Conservation (phyloP, 441 rosid species). For the Sinapis alba region DNA sequence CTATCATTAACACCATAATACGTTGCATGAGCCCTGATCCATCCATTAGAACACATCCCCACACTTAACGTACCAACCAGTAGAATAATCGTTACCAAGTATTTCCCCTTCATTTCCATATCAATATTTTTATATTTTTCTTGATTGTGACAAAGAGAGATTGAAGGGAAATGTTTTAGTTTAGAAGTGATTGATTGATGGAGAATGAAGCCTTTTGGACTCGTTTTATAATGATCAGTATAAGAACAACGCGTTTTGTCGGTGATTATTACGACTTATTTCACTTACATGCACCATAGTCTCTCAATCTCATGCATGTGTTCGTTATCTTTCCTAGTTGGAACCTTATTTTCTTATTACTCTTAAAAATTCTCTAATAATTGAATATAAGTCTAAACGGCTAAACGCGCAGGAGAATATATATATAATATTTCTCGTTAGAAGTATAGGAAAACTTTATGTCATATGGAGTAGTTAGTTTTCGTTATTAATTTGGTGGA, state of each 20-base stretch:
- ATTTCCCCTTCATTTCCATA: constrained; percentile 26
- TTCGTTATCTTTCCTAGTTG: constrained; percentile 44
- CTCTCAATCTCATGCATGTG: constrained; percentile 36
- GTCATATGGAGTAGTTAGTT: not conserved
- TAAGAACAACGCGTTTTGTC: constrained; percentile 35
- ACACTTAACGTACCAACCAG: constrained; percentile 29
- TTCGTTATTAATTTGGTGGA: not conserved
- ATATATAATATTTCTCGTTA: not conserved
- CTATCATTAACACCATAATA: constrained; percentile 79
- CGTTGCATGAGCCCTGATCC: constrained; percentile 76
- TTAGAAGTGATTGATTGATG: constrained; percentile 26
- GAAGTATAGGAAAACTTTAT: not conserved
- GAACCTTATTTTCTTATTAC: constrained; percentile 14
- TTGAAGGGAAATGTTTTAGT: constrained; percentile 16
- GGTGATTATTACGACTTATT: constrained; percentile 40
- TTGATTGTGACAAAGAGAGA: constrained; percentile 20
- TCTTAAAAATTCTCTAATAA: constrained; percentile 30
- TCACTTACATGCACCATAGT: constrained; percentile 37
- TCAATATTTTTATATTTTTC: not conserved
- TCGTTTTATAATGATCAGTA: constrained; percentile 31
- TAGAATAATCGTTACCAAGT: constrained; percentile 34
- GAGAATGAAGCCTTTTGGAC: constrained; percentile 25
- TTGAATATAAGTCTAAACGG: constrained; percentile 28
- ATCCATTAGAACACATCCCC: constrained; percentile 46
- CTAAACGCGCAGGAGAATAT: constrained; percentile 4